These are phyloP conservation scores for Plasmodium gonderi DNA, from an alignment of 169 alveolate genomes.

Conservation along the genomic window DNA sequence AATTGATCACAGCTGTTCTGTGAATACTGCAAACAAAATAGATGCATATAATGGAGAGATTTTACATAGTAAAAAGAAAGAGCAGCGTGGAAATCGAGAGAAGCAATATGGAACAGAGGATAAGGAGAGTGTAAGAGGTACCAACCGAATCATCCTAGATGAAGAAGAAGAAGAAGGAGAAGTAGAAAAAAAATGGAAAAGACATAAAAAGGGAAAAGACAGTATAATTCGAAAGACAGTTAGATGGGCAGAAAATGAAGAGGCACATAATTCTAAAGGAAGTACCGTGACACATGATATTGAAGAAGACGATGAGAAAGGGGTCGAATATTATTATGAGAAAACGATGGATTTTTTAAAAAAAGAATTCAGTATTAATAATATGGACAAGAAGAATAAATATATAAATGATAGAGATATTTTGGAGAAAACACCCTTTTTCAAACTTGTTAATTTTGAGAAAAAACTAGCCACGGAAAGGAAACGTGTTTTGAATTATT, in stretches of 20 bases:
- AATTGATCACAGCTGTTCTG: too few relatives aligned
- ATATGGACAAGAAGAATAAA: not conserved
- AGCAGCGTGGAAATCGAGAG: not conserved
- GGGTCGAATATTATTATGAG: conserved; percentile 36
- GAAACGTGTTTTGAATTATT: conserved; percentile 39
- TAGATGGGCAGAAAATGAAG: not conserved
- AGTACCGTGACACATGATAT: not conserved
- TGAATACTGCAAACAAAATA: too few relatives aligned
- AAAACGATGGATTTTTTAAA: conserved; percentile 30
- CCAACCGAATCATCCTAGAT: not conserved
- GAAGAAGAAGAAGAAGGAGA: too few relatives aligned
- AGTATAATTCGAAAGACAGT: not conserved
- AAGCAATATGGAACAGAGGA: not conserved
- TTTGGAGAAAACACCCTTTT: conserved; percentile 47
- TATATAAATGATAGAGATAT: conserved; percentile 1
- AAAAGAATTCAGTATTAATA: not conserved
- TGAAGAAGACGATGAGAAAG: not conserved
- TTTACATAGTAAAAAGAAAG: too few relatives aligned
- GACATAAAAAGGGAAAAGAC: not conserved
- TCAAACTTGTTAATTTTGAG: conserved; percentile 42
- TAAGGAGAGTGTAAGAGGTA: not conserved
- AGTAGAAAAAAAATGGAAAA: not conserved
- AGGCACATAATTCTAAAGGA: not conserved
- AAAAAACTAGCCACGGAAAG: conserved; percentile 50
- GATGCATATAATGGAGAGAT: not conserved